These are phyloP conservation scores for Gnomoniopsis sp. DNA, from an alignment of 2,329 filamentous ascomycete genomes.

Conservation along the genomic window DNA sequence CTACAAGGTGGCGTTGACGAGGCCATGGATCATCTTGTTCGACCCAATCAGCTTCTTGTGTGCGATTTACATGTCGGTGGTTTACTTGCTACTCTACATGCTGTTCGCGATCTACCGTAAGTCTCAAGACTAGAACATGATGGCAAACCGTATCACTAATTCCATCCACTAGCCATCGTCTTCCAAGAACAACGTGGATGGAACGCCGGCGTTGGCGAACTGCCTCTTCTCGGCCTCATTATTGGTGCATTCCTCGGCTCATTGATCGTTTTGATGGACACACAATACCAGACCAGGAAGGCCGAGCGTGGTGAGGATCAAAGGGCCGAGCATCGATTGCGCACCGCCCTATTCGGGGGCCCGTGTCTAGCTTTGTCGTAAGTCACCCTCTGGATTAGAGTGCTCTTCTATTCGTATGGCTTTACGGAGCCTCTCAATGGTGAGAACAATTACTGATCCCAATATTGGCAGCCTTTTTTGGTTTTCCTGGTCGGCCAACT, in stretches of 20 bases:
- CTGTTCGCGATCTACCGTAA: constrained; percentile 52
- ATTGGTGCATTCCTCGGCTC: constrained; percentile 43
- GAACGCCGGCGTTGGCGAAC: constrained; percentile 49
- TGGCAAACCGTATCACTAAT: not conserved
- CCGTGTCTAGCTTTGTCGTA: constrained; percentile 40
- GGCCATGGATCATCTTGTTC: constrained; percentile 52
- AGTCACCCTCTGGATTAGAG: too few species aligned
- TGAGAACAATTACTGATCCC: not conserved
- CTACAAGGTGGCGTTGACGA: constrained; percentile 45
- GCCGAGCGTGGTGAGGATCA: constrained; percentile 13
- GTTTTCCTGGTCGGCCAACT: constrained; percentile 47
- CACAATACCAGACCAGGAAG: constrained; percentile 17
- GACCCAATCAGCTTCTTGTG: constrained; percentile 50
- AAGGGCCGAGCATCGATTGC: constrained; percentile 48
- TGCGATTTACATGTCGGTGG: constrained; percentile 50
- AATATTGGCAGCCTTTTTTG: not conserved
- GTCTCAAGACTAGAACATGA: not conserved
- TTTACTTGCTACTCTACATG: constrained; percentile 54
- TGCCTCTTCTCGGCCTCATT: constrained; percentile 48
- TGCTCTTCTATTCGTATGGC: constrained; percentile 28
- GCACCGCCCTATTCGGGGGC: constrained; percentile 46
- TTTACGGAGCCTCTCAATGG: constrained; percentile 54
- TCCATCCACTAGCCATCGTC: constrained; percentile 35
- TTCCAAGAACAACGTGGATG: constrained; percentile 50
- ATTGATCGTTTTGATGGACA: constrained; percentile 21